Evolutionary conservation across 228 moss, liverwort and hornwort genomes (phyloP).

Genomic region (Sphagnum fallax): DNA sequence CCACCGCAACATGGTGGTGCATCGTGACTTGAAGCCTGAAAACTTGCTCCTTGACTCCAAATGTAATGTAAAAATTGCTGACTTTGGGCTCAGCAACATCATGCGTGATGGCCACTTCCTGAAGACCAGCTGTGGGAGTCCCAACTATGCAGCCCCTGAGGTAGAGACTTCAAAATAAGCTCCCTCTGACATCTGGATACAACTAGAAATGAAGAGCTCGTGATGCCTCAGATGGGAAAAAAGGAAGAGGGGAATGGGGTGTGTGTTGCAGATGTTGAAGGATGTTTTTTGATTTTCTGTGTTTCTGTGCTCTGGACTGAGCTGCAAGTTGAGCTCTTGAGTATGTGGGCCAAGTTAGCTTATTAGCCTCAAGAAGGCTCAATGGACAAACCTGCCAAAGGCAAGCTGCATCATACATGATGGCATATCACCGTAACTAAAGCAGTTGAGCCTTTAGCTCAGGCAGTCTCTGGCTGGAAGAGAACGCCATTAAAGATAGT

Average conservation of each 20-base stretch:
- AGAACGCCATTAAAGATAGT: no score
- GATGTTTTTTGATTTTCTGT: constrained; percentile 25
- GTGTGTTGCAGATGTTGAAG: constrained; percentile 11
- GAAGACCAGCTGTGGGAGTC: constrained; percentile 62
- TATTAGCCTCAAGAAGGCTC: constrained; percentile 21
- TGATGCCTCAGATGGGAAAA: no score
- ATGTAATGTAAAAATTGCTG: constrained; percentile 48
- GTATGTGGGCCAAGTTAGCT: constrained; percentile 12
- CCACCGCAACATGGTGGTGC: constrained; percentile 58
- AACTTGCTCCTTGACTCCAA: constrained; percentile 51
- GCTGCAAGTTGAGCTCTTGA: constrained; percentile 31
- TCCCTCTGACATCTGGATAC: background rate
- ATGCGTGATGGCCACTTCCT: constrained; percentile 58
- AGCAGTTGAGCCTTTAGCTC: background rate
- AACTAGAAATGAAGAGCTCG: no score
- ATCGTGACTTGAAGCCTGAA: constrained; percentile 56
- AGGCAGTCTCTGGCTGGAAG: no score
- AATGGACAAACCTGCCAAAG: constrained; percentile 21
- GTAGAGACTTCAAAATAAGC: constrained; percentile 8
- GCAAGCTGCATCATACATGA: constrained; percentile 29
- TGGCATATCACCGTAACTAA: constrained; percentile 15
- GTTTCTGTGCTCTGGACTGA: constrained; percentile 35
- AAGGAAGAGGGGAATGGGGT: no score
- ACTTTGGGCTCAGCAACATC: constrained; percentile 56
- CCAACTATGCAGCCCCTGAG: constrained; percentile 62